Percentiles rank a stretch among this genome's conserved stretches.
Evolutionary conservation across 306 rosid genomes (phyloP).

Genomic region (Amphicarpaea edgeworthii): DNA sequence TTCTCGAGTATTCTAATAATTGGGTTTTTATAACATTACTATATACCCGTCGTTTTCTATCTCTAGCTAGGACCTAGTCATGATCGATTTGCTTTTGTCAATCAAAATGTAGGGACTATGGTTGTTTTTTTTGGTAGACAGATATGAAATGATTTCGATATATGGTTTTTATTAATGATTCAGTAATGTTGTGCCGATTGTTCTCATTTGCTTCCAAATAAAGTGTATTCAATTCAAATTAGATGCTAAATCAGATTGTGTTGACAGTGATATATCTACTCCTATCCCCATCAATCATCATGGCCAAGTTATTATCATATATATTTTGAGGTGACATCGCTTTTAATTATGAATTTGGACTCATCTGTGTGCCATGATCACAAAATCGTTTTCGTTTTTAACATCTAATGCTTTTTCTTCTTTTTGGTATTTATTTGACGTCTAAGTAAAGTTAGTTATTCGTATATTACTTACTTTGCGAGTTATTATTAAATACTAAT

Average conservation of each 20-base stretch:
- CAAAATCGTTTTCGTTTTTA: constrained; percentile 36
- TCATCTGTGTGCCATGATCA: constrained; percentile 20
- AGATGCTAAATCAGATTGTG: constrained; percentile 42
- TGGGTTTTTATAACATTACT: neutral
- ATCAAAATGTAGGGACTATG: constrained; percentile 24
- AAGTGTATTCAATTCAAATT: constrained; percentile 2
- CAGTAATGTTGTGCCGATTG: neutral
- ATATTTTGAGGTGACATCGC: constrained; percentile 1
- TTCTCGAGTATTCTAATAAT: neutral
- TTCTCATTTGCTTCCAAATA: constrained; percentile 21
- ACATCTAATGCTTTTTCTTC: constrained; percentile 20
- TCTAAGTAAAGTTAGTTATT: constrained; percentile 8
- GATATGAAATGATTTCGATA: constrained; percentile 31
- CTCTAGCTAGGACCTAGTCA: neutral
- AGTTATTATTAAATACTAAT: too few relatives aligned
- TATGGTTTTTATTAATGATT: constrained; percentile 24
- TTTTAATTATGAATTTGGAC: constrained; percentile 35
- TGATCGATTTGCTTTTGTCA: constrained; percentile 29
- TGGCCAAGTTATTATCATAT: constrained; percentile 35
- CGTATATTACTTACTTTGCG: neutral
- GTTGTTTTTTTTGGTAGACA: constrained; percentile 19
- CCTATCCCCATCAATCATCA: constrained; percentile 35
- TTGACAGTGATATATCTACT: constrained; percentile 25
- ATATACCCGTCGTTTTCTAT: neutral
- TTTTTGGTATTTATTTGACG: neutral